phyloP scores from a whole-genome alignment of 2,329 filamentous ascomycete genomes.

The Colletotrichum lini region DNA sequence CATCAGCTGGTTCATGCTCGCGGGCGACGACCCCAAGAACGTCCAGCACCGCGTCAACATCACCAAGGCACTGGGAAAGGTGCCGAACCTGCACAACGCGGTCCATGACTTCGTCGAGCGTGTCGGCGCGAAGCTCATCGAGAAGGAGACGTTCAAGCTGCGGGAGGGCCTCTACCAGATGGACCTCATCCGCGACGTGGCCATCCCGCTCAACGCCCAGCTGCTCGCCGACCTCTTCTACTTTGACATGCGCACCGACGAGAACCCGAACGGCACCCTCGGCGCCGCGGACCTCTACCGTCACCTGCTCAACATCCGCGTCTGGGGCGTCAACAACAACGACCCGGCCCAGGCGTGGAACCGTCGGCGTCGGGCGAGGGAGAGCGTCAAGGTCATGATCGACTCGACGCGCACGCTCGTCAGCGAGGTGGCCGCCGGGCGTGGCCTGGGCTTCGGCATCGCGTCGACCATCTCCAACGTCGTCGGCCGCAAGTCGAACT shows the following conservation, averaged over 20 bases:
- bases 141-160: slow-evolving; percentile 55
- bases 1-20: slow-evolving; percentile 56
- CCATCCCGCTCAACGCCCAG: slow-evolving; percentile 70
- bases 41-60: slow-evolving; percentile 50
- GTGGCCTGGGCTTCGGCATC: slow-evolving; percentile 52
- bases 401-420: slow-evolving; percentile 57
- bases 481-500: slow-evolving; percentile 48
- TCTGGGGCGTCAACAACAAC: slow-evolving; percentile 63
- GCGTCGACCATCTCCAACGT: slow-evolving; percentile 48
- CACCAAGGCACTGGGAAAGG: slow-evolving; percentile 51
- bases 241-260: slow-evolving; percentile 68
- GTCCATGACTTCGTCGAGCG: slow-evolving; percentile 52
- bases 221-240: slow-evolving; percentile 71
- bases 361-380: slow-evolving; percentile 58
- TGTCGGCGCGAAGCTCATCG: slow-evolving; percentile 56
- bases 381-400: slow-evolving; percentile 54
- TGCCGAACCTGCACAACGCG: slow-evolving; percentile 50
- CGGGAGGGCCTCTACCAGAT: slow-evolving; percentile 56
- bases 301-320: slow-evolving; percentile 59
- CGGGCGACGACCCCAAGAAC: slow-evolving; percentile 51
- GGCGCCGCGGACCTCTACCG: slow-evolving; percentile 58
- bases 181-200: slow-evolving; percentile 66
- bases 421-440: slow-evolving; percentile 52
- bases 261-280: slow-evolving; percentile 66
- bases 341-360: slow-evolving; percentile 63